Base-by-base conservation (phyloP, 805 yeast genomes). In the Helenozyma rhizophorensis region DNA sequence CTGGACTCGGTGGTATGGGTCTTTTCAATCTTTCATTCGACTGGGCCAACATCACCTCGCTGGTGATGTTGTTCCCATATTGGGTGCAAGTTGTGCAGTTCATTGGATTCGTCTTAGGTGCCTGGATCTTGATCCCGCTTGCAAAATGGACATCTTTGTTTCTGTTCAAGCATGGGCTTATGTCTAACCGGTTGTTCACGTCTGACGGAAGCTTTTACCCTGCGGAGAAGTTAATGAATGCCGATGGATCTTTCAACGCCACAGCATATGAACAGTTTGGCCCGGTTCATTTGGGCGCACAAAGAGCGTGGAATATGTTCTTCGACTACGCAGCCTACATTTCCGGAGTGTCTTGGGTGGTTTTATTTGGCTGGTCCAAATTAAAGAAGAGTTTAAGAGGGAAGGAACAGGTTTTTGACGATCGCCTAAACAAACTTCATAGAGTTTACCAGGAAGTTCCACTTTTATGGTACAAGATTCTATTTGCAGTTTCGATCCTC, bases 1-100 rank as follows among this genome's bases (percentile, higher is more conserved):
- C 73, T n/a, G 77, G 77, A 0, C 44, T 72, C 30, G 77, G 76
- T 2, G 77, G 77, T 1, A 60, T 70, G 61, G 77, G 77, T 5
- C 48, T 72, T 21, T 47, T 72, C 34, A 72, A 72, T 39, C 50
- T 72, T 15, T 56, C 76, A 1, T 53, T 72, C 21, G 77, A 72
- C 39, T 72, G 78, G 77, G 68, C 75, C 33, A 72, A 72, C 41
- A 69, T 72, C 32, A 68, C 77, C 1, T 69, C 75, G 0, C 47
- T 56, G 6, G 72, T 72, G 26, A 65, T 72, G 75, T 43, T 72
- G 42, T 60, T 61, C 30, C 78, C 78, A 1, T 72, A 71, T 46
- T 71, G 76, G 76, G 67, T 74, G 12, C 73, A 68, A 33, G 65
- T 65, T 12, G 57, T 72, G 27, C 72, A 71, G 42, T 72, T 72